Evolutionary conservation across 768 basidiomycete species (phyloP).

Genomic region (Boletus subparvulus): DNA sequence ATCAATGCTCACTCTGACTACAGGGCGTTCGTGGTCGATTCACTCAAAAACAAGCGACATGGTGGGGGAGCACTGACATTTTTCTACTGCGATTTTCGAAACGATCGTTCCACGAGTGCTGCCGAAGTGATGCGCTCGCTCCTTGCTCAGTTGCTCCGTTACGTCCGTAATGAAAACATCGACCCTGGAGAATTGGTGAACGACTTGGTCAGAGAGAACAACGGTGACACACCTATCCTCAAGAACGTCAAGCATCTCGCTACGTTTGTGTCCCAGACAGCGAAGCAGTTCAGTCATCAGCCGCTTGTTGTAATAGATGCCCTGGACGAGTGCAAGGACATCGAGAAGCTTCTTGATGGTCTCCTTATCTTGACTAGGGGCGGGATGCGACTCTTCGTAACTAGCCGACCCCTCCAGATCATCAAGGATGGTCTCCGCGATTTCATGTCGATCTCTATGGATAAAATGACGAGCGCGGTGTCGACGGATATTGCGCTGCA

Average conservation of each 20-base stretch:
- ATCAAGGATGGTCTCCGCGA: conserved; percentile 5
- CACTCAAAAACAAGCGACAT: neutral
- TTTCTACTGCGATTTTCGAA: conserved; percentile 23
- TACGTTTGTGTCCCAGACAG: neutral
- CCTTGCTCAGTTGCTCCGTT: conserved; percentile 13
- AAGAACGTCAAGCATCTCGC: conserved; percentile 1
- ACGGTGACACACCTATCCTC: neutral
- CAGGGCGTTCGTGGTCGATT: conserved; percentile 10
- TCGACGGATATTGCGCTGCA: conserved; percentile 14
- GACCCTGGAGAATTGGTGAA: neutral
- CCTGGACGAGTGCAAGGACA: conserved; percentile 19
- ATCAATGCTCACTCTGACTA: neutral
- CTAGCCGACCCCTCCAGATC: conserved; percentile 14
- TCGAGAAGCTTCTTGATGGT: conserved; percentile 8
- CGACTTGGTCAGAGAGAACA: conserved; percentile 1
- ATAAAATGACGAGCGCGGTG: neutral
- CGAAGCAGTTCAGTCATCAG: neutral
- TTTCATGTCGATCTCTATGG: conserved; percentile 11
- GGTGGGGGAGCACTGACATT: neutral
- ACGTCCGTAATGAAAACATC: neutral
- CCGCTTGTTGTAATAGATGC: conserved; percentile 20
- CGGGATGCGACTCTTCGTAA: conserved; percentile 13
- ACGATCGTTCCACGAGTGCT: conserved; percentile 1
- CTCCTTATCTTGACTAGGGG: conserved; percentile 1
- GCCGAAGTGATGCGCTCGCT: conserved; percentile 15